phyloP scores from a whole-genome alignment of 1,284 basidiomycete species.

The Sanghuangporus sanghuang region DNA sequence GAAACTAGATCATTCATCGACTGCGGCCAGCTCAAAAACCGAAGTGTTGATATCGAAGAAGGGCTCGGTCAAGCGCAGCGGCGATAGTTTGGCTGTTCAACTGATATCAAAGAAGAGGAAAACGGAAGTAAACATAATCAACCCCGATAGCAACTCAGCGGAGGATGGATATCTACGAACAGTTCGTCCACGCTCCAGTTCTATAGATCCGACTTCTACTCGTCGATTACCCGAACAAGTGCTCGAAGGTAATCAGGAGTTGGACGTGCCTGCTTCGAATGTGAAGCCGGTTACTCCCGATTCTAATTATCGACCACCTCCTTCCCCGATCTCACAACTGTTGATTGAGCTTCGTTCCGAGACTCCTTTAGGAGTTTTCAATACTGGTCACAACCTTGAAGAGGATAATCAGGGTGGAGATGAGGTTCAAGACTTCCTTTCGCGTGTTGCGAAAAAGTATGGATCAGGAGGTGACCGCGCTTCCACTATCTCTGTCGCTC shows the following conservation, averaged over 20 bases:
- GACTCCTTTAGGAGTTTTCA: background rate
- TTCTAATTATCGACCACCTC: background rate
- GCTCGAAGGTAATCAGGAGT: background rate
- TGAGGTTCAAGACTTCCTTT: slow-evolving; percentile 13
- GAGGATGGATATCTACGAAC: background rate
- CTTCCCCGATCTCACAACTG: background rate
- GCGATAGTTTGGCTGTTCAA: slow-evolving; percentile 2
- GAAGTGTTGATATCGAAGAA: background rate
- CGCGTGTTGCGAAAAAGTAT: slow-evolving; percentile 13
- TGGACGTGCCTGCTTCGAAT: background rate
- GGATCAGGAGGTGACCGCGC: background rate
- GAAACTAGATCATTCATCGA: background rate
- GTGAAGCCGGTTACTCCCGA: slow-evolving; percentile 6
- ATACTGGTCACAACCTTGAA: background rate
- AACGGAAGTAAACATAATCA: background rate
- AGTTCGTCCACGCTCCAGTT: background rate
- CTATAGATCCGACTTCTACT: background rate
- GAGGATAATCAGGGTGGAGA: background rate
- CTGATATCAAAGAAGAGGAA: slow-evolving; percentile 6
- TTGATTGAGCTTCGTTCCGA: background rate
- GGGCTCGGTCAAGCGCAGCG: background rate
- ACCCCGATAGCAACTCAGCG: background rate
- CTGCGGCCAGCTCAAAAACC: background rate
- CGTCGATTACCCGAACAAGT: background rate
- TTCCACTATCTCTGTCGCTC: background rate